Evolutionary conservation across 108 stramenopile species (phyloP).

Genomic region (Cyclotella choctawhatcheeana): DNA sequence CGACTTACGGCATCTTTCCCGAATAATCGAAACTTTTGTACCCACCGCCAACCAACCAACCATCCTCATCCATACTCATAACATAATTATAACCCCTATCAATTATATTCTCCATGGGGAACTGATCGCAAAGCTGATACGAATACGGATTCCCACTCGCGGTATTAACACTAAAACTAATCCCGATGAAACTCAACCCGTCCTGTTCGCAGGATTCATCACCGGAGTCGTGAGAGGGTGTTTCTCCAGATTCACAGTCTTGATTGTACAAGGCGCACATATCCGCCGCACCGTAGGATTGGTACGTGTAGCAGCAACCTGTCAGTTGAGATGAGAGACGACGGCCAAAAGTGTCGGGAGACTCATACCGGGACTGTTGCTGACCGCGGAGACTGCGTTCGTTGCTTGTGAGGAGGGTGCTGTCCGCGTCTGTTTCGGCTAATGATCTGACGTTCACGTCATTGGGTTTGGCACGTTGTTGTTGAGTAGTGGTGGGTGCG

Average conservation of each 20-base stretch:
- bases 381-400: conserved; percentile 1
- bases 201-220: conserved; percentile 72
- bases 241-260: conserved; percentile 71
- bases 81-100: conserved; percentile 86
- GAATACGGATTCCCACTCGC: conserved; percentile 84
- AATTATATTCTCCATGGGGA: conserved; percentile 93
- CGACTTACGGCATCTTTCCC: conserved; percentile 94
- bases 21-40: conserved; percentile 93
- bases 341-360: conserved; percentile 19
- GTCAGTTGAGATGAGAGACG: conserved; percentile 62
- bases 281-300: conserved; percentile 58
- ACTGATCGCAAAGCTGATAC: conserved; percentile 90
- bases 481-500: conserved; percentile 2
- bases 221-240: conserved; percentile 82
- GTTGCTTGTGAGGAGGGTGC: no score
- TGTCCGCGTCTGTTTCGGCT: no score
- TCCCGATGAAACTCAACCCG: conserved; percentile 84
- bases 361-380: background rate
- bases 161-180: conserved; percentile 85
- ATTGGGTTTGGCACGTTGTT: no score
- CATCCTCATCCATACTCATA: conserved; percentile 94
- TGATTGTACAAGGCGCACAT: conserved; percentile 74
- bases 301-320: conserved; percentile 79
- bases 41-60: conserved; percentile 91
- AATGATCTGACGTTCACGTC: no score